Evolutionary conservation across 768 basidiomycete species (phyloP).

Genomic region (Cubamyces sp.): DNA sequence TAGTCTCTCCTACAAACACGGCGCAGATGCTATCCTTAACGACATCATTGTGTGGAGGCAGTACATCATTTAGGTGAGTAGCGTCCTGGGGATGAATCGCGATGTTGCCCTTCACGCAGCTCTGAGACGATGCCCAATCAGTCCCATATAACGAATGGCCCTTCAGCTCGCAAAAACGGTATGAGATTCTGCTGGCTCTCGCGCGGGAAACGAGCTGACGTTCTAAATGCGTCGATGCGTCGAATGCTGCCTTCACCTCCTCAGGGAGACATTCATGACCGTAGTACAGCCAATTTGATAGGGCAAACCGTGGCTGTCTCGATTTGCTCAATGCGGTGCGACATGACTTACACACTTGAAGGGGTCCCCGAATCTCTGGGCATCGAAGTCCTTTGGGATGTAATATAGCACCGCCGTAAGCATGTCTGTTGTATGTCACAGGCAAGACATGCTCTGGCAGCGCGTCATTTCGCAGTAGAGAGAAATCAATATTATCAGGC

Average conservation of each 20-base stretch:
- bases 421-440: no score
- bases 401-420: no score
- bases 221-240: neutral
- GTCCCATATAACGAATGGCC: neutral
- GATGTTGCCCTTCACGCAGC: neutral
- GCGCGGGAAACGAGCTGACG: neutral
- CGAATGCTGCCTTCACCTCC: slow-evolving; percentile 9
- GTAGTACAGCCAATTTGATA: slow-evolving; percentile 33
- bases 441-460: no score
- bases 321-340: no score
- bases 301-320: no score
- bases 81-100: neutral
- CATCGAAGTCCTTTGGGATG: no score
- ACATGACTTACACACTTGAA: no score
- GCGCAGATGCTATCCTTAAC: neutral
- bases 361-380: no score
- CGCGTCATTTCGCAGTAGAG: no score
- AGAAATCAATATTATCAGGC: no score
- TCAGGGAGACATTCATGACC: slow-evolving; percentile 15
- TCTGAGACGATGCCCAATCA: neutral
- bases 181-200: neutral
- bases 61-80: neutral
- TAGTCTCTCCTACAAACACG: neutral
- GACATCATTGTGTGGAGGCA: neutral
- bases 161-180: neutral